Base-by-base conservation (phyloP, 1,284 basidiomycete species). In the Marasmius tenuissimus region DNA sequence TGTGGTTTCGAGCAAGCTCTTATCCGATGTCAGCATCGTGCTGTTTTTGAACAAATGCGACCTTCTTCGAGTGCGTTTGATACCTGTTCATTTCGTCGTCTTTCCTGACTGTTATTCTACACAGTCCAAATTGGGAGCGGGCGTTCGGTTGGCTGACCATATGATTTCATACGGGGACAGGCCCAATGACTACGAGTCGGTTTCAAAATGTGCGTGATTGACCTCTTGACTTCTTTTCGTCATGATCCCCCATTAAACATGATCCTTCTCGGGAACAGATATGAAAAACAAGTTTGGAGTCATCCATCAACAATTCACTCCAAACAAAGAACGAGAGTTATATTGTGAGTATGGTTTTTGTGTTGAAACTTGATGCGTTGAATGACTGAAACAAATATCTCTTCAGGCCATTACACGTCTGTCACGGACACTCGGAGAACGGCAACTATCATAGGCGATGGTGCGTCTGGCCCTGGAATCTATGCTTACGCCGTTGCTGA, bases 1-100 rank as follows among this genome's bases (percentile, higher is more conserved):
- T 0, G 83, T 93, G 1, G 82, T 89, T 50, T 83, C 86, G 47
- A 89, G 91, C 75, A 88, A 83, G 66, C 75, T 92, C 34, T 81
- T 92, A 45, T 78, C 79, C 47, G 79, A 85, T 58, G 89, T 91
- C 62, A 89, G 85, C 72, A 85, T 93, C 64, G 82, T 93, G 20
- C 78, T 93, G 63, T 93, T 93, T 72, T 72, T 93, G 67, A 93
- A 93, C 75, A 93, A 93, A 74, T 84, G 82, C 63, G 91, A 93
- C 72, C 78, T 92, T 57, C 76, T 92, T 42, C 83, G 85, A 78
- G 88, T 84, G 68, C 62, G 75, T 66, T 18, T 27, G n/a, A 48
- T 59, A 60, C 57, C 27, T 58, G 10, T 18, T 59, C 55, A 47
- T 58, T 6, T 61, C 60, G 37, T 52, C 55, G 47, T 48, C 56